Base-by-base conservation (phyloP, 2,329 filamentous ascomycete genomes). In the Aspergillus pseudoviridinutans region DNA sequence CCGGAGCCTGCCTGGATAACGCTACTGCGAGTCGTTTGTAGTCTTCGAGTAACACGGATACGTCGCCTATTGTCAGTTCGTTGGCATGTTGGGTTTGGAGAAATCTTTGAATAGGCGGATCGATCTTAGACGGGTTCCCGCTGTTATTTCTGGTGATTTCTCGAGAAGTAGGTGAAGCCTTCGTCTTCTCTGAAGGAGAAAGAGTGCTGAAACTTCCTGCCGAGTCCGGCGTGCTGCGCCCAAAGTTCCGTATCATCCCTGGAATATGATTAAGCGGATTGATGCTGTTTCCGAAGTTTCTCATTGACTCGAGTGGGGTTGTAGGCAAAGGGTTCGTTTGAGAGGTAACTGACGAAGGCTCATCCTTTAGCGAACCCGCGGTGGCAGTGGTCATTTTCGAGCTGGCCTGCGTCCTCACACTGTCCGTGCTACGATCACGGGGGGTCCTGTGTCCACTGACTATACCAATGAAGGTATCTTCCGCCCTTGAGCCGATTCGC, bases 261-360 rank as follows among this genome's bases (percentile, higher is more conserved):
- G 88, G 86, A 53, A 96, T 84, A 53, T 91, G 85, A 49, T 87
- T 90, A 71, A 96, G 87, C 3, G 91, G 91, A 66, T 96, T 96
- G 35, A 96, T 79, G 0, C 88, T 87, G 71, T 84, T 94, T 41
- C 91, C 87, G 59, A 96, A 82, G 70, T 84, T 93, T 55, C 90
- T 86, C 79, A 96, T 87, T 12, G 90, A 91, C 61, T 95, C 91
- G 1, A 95, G 84, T 12, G 89, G 87, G 3, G 87, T 87, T 59
- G 67, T 64, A 8, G 61, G 64, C 7, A 69, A 58, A 3, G 61
- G 59, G 25, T 66, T 51, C 20, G 62, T 49, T 52, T 67, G 64
- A 49, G 63, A 28, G 44, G 57, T 28, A 35, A 49, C 53, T 51
- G 59, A 51, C 20, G 58, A 51, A 5, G 52, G 9, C 25, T 69